These are phyloP conservation scores for Balansia obtecta DNA, from an alignment of 2,329 filamentous ascomycete genomes.

Conservation along the genomic window DNA sequence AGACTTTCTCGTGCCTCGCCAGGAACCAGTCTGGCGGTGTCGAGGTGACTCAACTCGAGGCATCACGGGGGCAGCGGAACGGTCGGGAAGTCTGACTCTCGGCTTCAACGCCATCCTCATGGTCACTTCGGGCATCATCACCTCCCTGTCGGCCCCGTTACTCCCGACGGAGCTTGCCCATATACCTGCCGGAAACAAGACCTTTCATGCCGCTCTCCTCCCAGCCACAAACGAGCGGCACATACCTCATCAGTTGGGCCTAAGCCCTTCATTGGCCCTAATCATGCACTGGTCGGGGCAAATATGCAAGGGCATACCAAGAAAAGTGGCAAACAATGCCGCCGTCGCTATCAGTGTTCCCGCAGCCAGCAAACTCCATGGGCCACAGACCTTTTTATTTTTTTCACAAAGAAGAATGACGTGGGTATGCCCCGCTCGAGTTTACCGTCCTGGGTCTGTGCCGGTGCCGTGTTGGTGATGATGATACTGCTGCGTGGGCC, in stretches of 20 bases:
- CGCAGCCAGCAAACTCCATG: constrained; percentile 31
- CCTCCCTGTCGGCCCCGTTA: constrained; percentile 18
- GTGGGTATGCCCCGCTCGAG: constrained; percentile 36
- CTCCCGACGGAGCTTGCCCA: constrained; percentile 17
- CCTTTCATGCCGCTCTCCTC: constrained; percentile 17
- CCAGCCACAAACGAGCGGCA: constrained; percentile 12
- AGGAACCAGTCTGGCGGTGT: constrained; percentile 29
- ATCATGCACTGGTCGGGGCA: constrained; percentile 35
- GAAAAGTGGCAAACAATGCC: constrained; percentile 28
- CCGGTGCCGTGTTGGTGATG: constrained; percentile 19
- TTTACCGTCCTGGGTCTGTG: constrained; percentile 32
- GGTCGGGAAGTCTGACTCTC: constrained; percentile 31
- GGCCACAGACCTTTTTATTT: constrained; percentile 13
- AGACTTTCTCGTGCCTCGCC: constrained; percentile 42
- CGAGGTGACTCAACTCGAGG: constrained; percentile 27
- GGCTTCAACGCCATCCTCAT: constrained; percentile 14
- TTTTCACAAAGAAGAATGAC: constrained; percentile 26
- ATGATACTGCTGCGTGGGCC: constrained; percentile 21
- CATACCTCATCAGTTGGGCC: constrained; percentile 28
- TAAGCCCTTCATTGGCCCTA: constrained; percentile 40
- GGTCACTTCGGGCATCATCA: constrained; percentile 21
- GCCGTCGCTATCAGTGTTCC: constrained; percentile 32
- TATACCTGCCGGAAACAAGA: constrained; percentile 13
- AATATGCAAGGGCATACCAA: constrained; percentile 36
- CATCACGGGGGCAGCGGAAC: constrained; percentile 25